A percentile compares a stretch with the other conserved stretches of the same genome.
phyloP scores from a whole-genome alignment of 106 monocot species.

The Hemerocallis citrina region DNA sequence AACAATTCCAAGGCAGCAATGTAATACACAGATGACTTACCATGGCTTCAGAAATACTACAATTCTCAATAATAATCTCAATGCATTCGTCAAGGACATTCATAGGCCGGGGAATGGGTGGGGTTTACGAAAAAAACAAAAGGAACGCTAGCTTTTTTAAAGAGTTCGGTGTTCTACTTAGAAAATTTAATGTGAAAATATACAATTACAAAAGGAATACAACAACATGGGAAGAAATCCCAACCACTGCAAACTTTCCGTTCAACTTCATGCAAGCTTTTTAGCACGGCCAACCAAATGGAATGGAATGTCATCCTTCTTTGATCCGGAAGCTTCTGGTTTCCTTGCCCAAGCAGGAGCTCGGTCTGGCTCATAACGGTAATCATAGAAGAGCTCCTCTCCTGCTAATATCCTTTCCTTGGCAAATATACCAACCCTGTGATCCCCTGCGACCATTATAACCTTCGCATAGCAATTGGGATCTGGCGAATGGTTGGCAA shows the following conservation, averaged over 20 bases:
- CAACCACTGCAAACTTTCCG: not conserved
- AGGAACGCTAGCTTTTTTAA: too few species aligned
- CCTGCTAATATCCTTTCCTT: conserved; percentile 86
- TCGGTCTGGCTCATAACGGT: conserved; percentile 85
- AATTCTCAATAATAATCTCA: too few species aligned
- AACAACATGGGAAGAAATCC: not conserved
- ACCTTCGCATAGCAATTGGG: conserved; percentile 99
- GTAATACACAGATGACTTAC: too few species aligned
- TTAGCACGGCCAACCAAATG: conserved; percentile 76
- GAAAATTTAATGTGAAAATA: too few species aligned
- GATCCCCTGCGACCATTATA: conserved; percentile 97
- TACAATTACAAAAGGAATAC: too few species aligned
- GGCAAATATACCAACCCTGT: conserved; percentile 94
- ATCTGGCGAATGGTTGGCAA: conserved; percentile 95
- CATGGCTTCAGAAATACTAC: too few species aligned
- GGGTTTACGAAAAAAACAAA: too few species aligned
- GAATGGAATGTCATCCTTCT: conserved; percentile 49
- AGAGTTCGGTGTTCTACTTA: too few species aligned
- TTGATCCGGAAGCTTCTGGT: conserved; percentile 53
- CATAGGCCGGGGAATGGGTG: too few species aligned
- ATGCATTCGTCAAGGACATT: too few species aligned
- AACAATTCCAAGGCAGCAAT: too few species aligned
- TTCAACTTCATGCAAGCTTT: conserved; percentile 78
- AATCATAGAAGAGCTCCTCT: conserved; percentile 95
- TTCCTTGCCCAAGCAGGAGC: conserved; percentile 96